Conservation (phyloP, 805 yeast species). For the Scheffersomyces lignosus region DNA sequence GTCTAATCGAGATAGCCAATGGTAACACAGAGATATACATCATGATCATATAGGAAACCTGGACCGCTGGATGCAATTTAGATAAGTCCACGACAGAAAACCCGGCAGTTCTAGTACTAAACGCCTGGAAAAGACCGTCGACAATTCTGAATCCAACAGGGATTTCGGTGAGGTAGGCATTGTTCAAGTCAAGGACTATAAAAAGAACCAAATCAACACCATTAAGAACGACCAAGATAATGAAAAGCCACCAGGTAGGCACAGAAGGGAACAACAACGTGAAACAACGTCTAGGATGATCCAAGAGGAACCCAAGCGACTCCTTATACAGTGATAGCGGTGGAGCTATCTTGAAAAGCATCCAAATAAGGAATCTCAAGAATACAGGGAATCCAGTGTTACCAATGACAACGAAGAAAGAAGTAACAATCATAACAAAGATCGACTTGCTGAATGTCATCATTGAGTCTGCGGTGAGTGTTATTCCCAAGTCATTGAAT, state of each 20-base stretch:
- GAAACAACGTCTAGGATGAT: constrained; percentile 97
- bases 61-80: constrained; percentile 82
- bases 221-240: constrained; percentile 71
- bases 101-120: constrained; percentile 94
- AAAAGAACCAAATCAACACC: constrained; percentile 78
- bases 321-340: constrained; percentile 67
- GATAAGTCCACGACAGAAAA: constrained; percentile 72
- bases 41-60: constrained; percentile 92
- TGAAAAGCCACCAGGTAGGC: constrained; percentile 93
- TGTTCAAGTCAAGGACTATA: constrained; percentile 68
- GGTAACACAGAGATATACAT: constrained; percentile 98
- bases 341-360: constrained; percentile 63
- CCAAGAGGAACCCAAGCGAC: constrained; percentile 80
- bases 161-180: constrained; percentile 47
- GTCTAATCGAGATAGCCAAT: constrained; percentile 90
- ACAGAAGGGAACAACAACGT: constrained; percentile 87
- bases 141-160: constrained; percentile 69
- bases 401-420: constrained; percentile 82
- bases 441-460: constrained; percentile 59
- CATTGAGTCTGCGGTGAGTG: constrained; percentile 84
- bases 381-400: constrained; percentile 93
- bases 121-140: constrained; percentile 87
- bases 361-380: constrained; percentile 81
- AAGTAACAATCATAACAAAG: constrained; percentile 61
- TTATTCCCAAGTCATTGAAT: constrained; percentile 83